These are phyloP conservation scores for Allomyces macrogynus DNA, from an alignment of 192 early-diverging fungal genomes.

Conservation along the genomic window DNA sequence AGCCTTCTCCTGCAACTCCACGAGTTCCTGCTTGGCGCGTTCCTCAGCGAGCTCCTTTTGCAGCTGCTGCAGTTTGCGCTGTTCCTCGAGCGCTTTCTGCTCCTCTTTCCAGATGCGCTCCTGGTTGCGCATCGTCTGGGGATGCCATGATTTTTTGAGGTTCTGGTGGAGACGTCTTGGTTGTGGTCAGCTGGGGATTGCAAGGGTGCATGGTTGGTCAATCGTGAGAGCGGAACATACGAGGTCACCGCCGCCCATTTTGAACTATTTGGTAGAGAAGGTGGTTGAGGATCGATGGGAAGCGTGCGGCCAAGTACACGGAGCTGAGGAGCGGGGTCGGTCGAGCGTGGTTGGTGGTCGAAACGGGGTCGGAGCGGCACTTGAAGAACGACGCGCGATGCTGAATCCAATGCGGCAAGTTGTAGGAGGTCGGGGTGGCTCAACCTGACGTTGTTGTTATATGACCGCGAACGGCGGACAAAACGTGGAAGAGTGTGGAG, in stretches of 20 bases:
- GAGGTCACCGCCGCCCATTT: slow-evolving; percentile 28
- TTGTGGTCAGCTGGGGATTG: background rate
- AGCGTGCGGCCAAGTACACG: too few relatives aligned
- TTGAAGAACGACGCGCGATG: too few relatives aligned
- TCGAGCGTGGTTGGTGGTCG: too few relatives aligned
- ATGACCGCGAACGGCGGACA: too few relatives aligned
- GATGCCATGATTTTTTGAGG: slow-evolving; percentile 98
- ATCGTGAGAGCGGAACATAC: slow-evolving; percentile 7
- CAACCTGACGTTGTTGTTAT: too few relatives aligned
- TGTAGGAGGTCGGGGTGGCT: too few relatives aligned
- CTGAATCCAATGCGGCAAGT: too few relatives aligned
- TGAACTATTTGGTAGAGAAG: slow-evolving; percentile 5
- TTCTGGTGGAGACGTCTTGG: slow-evolving; percentile 18
- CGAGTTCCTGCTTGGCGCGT: slow-evolving; percentile 53
- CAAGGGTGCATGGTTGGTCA: background rate
- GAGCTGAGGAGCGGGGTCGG: too few relatives aligned
- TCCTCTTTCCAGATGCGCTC: slow-evolving; percentile 77
- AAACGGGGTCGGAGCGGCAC: too few relatives aligned
- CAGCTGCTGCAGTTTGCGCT: slow-evolving; percentile 68
- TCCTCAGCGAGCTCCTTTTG: slow-evolving; percentile 84
- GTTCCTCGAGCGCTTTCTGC: slow-evolving; percentile 61
- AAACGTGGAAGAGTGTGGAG: too few relatives aligned
- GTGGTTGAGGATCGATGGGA: too few relatives aligned
- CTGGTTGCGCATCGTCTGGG: slow-evolving; percentile 73
- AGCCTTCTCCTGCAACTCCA: slow-evolving; percentile 14